Evolutionary conservation across 2,329 filamentous ascomycete species (phyloP).

Genomic region (Colletotrichum theobromicola): DNA sequence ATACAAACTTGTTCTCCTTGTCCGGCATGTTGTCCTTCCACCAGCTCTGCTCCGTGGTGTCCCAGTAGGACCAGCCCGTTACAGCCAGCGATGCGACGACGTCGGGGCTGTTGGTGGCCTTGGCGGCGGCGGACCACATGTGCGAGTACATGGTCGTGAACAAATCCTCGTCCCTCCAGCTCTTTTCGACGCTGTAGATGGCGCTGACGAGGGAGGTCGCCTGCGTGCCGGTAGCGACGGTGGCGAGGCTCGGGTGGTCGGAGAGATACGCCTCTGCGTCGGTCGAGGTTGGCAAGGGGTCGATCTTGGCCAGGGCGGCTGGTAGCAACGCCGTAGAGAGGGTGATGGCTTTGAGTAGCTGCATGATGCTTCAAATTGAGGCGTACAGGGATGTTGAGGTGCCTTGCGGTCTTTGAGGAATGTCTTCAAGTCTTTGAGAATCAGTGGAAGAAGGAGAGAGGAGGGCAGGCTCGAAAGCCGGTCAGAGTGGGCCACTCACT

Average conservation of each 20-base stretch:
- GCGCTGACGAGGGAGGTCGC: conserved; percentile 11
- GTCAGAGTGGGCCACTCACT: not conserved
- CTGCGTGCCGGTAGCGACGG: not conserved
- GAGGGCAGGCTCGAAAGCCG: not conserved
- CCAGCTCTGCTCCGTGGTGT: not conserved
- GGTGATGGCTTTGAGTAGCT: not conserved
- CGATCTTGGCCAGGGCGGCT: not conserved
- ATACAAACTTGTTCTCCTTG: not conserved
- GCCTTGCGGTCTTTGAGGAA: not conserved
- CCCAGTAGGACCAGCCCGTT: not conserved
- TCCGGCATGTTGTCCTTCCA: conserved; percentile 11
- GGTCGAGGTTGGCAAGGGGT: not conserved
- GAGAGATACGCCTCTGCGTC: conserved; percentile 1
- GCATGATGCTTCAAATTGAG: not conserved
- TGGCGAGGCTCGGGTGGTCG: not conserved
- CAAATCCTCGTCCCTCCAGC: not conserved
- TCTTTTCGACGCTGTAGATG: conserved; percentile 14
- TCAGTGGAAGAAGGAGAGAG: not conserved
- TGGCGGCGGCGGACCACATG: conserved; percentile 22
- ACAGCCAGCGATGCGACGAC: conserved; percentile 17
- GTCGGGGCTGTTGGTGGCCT: conserved; percentile 14
- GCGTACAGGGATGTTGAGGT: not conserved
- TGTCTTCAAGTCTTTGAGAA: not conserved
- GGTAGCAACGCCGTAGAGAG: not conserved
- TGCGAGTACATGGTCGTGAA: conserved; percentile 17